Evolutionary conservation across 163 green algal species (phyloP), one percentile per base, ranked within the genome.

Genomic region (Picocystis sp.): DNA sequence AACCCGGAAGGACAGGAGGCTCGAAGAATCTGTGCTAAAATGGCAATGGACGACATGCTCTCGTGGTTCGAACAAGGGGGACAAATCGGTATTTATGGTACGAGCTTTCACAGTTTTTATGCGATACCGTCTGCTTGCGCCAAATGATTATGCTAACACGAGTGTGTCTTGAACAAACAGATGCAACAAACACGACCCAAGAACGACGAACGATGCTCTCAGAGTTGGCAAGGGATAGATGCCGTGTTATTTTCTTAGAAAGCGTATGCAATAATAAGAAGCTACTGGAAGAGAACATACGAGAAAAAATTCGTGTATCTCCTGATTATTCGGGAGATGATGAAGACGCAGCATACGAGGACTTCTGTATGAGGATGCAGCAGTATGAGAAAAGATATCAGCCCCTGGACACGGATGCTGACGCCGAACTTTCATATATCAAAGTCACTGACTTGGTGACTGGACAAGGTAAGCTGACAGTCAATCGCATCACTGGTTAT

Each of bases 401-500:
- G 6, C 19, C 35, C 50, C 1, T 55, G 21, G 22, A 49, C 9
- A 41, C 42, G 2, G 34, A 10, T 35, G 22, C 43, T 3, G 43
- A 47, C 13, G 11, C 1, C 11, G 3, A 35, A 8, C 19, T 25
- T 21, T 33, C 58, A 45, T 66, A 81, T 8, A 38, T 38, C 5
- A 38, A 38, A 38, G 29, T 38, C 29, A 38, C 29, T 38, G 29
- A 38, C 29, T 38, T 75, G 64, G 71, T 80, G 17, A 84, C 76
- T 6, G 76, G 81, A 8, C 57, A 69, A 13, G 82, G 82, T 10
- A 71, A 93, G 71, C 83, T 89, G 66, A 80, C 89, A 60, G 72
- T 95, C 33, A 95, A 95, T 65, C 67, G 86, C 54, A 94, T 95
- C 61, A 81, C 62, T 19, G 86, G 86, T 33, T 95, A 93, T 74